These are phyloP conservation scores for Triticum monococcum DNA, from an alignment of 176 grass and related monocot species.

Conservation along the genomic window DNA sequence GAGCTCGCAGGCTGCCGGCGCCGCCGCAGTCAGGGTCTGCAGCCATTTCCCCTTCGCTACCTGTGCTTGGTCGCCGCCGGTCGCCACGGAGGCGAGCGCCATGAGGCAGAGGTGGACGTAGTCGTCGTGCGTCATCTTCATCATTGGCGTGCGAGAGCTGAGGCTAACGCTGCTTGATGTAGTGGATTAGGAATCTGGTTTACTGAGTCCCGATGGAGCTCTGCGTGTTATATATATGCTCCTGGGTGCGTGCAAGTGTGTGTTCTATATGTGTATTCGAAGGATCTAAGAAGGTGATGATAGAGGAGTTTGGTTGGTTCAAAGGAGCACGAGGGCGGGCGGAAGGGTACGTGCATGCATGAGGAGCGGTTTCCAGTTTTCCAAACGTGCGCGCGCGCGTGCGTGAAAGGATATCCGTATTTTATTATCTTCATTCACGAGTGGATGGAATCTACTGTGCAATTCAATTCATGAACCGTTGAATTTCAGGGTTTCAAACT, in stretches of 20 bases:
- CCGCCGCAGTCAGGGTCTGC: background rate
- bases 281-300: background rate
- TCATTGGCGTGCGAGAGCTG: background rate
- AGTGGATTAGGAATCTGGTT: background rate
- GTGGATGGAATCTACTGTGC: no score
- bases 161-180: background rate
- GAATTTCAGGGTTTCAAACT: no score
- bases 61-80: background rate
- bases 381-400: background rate
- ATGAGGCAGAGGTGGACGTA: constrained; percentile 59
- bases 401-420: background rate
- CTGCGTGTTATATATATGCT: background rate
- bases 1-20: constrained; percentile 19
- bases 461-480: no score
- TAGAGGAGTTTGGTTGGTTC: background rate
- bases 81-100: constrained; percentile 33
- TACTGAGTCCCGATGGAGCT: background rate
- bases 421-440: background rate
- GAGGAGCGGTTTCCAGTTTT: background rate
- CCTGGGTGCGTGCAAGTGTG: background rate
- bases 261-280: constrained; percentile 3
- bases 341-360: background rate
- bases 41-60: background rate
- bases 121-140: constrained; percentile 49
- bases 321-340: constrained; percentile 46